Evolutionary conservation across 140 eudicot species (phyloP).

Genomic region (Cichorium intybus): DNA sequence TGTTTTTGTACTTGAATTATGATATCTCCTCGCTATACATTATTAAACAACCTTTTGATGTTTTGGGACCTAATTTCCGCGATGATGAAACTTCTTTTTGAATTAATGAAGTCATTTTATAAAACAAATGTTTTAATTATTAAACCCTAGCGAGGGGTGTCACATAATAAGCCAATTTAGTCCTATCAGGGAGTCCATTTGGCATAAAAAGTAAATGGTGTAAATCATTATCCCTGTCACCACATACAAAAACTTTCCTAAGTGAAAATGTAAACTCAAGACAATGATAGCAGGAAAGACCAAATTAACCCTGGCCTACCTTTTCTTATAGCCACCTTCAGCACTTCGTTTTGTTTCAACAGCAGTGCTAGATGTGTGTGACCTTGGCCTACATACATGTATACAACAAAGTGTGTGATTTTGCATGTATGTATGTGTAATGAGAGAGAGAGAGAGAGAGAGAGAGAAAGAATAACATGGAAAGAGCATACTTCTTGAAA

Average conservation of each 20-base stretch:
- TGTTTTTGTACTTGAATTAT: no score
- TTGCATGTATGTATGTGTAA: neutral
- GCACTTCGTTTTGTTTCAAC: slow-evolving; percentile 45
- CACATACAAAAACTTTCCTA: slow-evolving; percentile 11
- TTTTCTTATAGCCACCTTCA: slow-evolving; percentile 70
- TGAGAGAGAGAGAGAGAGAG: slow-evolving; percentile 3
- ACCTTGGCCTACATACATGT: slow-evolving; percentile 52
- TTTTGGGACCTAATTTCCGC: no score
- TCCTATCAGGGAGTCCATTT: slow-evolving; percentile 94
- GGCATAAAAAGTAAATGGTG: slow-evolving; percentile 88
- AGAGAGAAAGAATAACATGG: neutral
- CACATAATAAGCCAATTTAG: slow-evolving; percentile 80
- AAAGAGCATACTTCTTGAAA: slow-evolving; percentile 44
- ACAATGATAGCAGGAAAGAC: neutral
- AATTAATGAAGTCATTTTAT: no score
- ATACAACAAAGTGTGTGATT: neutral
- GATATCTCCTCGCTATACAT: no score
- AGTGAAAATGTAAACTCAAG: neutral
- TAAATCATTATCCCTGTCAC: slow-evolving; percentile 85
- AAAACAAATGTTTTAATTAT: no score
- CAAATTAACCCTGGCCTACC: slow-evolving; percentile 27
- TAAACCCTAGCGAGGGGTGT: no score
- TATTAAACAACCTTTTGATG: no score
- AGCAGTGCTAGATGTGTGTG: slow-evolving; percentile 36
- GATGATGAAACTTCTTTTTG: no score